Evolutionary conservation across 2,329 filamentous ascomycete species (phyloP).

Genomic region (Tolypocladium tundrense): DNA sequence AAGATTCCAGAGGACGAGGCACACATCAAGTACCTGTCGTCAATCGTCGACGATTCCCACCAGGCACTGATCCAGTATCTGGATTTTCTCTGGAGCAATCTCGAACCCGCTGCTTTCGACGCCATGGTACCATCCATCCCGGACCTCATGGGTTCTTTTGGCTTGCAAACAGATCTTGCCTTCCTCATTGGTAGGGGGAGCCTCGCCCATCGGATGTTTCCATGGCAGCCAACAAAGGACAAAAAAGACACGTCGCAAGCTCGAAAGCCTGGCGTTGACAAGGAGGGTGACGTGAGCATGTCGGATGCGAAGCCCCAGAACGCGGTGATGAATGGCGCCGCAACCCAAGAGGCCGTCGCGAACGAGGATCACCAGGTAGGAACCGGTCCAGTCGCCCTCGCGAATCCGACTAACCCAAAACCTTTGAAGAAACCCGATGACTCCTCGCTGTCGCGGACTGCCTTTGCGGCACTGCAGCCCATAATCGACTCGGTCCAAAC

Average conservation of each 20-base stretch:
- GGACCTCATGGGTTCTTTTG: slow-evolving; percentile 65
- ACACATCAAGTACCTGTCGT: slow-evolving; percentile 81
- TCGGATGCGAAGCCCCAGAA: slow-evolving; percentile 21
- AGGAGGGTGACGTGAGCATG: slow-evolving; percentile 50
- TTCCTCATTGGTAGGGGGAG: slow-evolving; percentile 75
- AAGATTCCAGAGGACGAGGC: slow-evolving; percentile 59
- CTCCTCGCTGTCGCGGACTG: slow-evolving; percentile 18
- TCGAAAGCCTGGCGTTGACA: slow-evolving; percentile 26
- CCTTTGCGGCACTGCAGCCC: slow-evolving; percentile 44
- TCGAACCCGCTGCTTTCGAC: slow-evolving; percentile 69
- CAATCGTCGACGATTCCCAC: slow-evolving; percentile 84
- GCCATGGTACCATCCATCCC: slow-evolving; percentile 64
- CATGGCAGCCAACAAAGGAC: slow-evolving; percentile 21
- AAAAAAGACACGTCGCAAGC: slow-evolving; percentile 16
- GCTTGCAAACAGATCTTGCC: slow-evolving; percentile 68
- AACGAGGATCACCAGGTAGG: slow-evolving; percentile 25
- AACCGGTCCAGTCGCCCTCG: slow-evolving; percentile 4
- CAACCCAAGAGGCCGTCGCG: slow-evolving; percentile 14
- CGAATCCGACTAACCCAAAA: slow-evolving; percentile 12
- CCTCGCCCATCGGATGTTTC: slow-evolving; percentile 54
- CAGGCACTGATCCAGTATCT: slow-evolving; percentile 79
- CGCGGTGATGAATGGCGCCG: slow-evolving; percentile 14
- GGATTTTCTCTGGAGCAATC: slow-evolving; percentile 73
- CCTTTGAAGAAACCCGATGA: slow-evolving; percentile 23
- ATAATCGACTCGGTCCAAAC: slow-evolving; percentile 60